Base-by-base conservation (phyloP, 2,329 filamentous ascomycete species). In the Phaeoacremonium minimum region DNA sequence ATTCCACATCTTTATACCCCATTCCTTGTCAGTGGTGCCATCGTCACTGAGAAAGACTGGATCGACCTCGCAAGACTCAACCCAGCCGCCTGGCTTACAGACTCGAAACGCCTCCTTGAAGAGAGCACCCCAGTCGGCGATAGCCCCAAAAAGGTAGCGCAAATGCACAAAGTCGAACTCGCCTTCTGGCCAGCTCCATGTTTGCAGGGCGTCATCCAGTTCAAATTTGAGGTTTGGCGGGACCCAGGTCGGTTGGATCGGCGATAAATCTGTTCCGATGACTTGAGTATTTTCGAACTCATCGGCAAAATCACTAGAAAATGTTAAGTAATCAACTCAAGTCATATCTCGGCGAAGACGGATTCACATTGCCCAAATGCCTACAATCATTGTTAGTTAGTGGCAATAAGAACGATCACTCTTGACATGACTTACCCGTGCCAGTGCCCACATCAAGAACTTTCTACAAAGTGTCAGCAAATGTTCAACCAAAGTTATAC, bases 351-450 rank as follows among this genome's bases (percentile, higher is more conserved):
- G 11, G 13, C 22, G 18, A 30, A 49, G 32, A 45, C 65, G 61
- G 60, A n/a, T 41, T 67, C n/a, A 62, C 35, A 77, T 67, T 4
- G 71, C 71, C 73, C 73, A 77, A 9, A 67, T 55, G 22, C 65
- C 64, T 63, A 26, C n/a, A n/a, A n/a, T n/a, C n/a, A 12, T 30
- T 28, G 14, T 16, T 17, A 7, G n/a, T 26, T n/a, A 15, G 16
- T n/a, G n/a, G n/a, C n/a, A 16, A 33, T 7, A 31, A 15, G 8
- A 26, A 26, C 20, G 20, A 26, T 26, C n/a, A 8, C 8, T n/a
- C 20, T 9, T 8, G 8, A 26, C 20, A 9, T 9, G 20, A n/a
- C 40, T 49, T 45, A 61, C 66, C 63, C 18, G 61, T 69, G 11
- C 69, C 67, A 5, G 69, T 71, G 9, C 69, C 68, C 15, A 69